Evolutionary conservation across 805 yeast genomes (phyloP).

Genomic region (Kluyveromyces dobzhanskii): DNA sequence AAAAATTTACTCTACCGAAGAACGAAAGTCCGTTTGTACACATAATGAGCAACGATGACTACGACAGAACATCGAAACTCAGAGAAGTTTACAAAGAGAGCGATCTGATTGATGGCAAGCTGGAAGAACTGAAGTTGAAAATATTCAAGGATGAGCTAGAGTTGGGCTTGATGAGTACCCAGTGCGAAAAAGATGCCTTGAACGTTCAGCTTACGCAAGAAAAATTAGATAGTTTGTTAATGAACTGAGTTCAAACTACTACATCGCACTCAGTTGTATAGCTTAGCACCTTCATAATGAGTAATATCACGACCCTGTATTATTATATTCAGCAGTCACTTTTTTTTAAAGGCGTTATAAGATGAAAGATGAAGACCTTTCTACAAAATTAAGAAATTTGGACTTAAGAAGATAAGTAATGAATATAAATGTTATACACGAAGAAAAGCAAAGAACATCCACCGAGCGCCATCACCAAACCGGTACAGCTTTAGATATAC

Average conservation of each 20-base stretch:
- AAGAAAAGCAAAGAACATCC: too few relatives aligned
- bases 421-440: too few relatives aligned
- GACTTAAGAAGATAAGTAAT: too few relatives aligned
- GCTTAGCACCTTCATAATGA: too few relatives aligned
- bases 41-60: conserved; percentile 5
- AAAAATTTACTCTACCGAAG: conserved; percentile 1
- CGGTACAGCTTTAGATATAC: too few relatives aligned
- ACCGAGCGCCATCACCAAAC: too few relatives aligned
- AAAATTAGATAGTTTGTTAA: conserved; percentile 24
- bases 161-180: conserved; percentile 20
- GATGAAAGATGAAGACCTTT: too few relatives aligned
- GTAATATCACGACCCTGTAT: too few relatives aligned
- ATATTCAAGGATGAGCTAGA: conserved; percentile 21
- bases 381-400: too few relatives aligned
- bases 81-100: conserved; percentile 15
- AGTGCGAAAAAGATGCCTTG: conserved; percentile 25
- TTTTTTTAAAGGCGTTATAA: too few relatives aligned
- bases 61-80: conserved; percentile 9
- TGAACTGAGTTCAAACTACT: conserved; percentile 10
- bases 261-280: too few relatives aligned
- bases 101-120: conserved; percentile 16
- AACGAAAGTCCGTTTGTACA: conserved; percentile 16
- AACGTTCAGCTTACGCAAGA: conserved; percentile 31
- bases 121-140: conserved; percentile 17
- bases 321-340: too few relatives aligned